Conservation (phyloP, 2,329 filamentous ascomycete species). For the Hymenoscyphus scutula region DNA sequence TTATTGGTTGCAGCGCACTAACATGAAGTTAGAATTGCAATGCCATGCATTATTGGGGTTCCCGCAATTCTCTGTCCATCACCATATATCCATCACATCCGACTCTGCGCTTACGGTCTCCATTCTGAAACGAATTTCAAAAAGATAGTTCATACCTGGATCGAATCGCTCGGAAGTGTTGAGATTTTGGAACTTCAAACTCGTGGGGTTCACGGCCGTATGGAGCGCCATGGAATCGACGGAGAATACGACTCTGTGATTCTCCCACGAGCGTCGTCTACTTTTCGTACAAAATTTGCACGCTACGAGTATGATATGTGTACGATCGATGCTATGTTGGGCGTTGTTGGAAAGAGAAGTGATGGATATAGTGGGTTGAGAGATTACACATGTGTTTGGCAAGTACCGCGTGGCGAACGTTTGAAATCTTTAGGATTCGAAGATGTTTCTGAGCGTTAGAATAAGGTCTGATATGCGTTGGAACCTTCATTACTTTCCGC, state of each 20-base stretch:
- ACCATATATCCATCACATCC: neutral
- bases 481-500: neutral
- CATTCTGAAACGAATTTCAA: neutral
- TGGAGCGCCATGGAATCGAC: neutral
- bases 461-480: neutral
- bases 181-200: neutral
- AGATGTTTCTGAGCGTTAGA: neutral
- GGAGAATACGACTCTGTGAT: neutral
- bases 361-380: neutral
- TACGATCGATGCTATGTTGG: neutral
- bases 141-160: neutral
- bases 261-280: neutral
- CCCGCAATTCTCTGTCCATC: neutral
- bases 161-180: neutral
- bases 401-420: neutral
- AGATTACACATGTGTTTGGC: neutral
- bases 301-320: neutral
- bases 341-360: neutral
- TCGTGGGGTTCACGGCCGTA: neutral
- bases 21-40: neutral
- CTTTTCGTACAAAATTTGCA: neutral
- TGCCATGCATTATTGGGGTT: neutral
- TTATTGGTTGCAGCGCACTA: neutral
- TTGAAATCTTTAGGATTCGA: neutral
- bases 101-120: neutral